Conservation (phyloP, 2,329 filamentous ascomycete genomes). For the Neospermospora avenae region DNA sequence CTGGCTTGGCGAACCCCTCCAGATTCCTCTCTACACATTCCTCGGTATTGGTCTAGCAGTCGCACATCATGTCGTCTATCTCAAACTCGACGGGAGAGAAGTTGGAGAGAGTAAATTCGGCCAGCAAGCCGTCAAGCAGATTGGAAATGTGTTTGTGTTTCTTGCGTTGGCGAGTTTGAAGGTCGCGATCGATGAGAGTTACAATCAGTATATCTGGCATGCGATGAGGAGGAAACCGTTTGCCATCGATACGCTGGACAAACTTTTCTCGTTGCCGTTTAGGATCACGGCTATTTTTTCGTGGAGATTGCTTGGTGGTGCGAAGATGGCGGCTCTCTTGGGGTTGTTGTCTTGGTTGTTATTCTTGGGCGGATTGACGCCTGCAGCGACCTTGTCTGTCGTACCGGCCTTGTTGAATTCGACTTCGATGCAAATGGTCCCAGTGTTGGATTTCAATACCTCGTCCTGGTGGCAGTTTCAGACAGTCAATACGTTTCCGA, state of each 20-base stretch:
- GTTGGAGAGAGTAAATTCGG: background rate
- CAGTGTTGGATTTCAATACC: background rate
- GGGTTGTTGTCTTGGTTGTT: background rate
- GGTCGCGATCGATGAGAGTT: slow-evolving; percentile 12
- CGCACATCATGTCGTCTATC: slow-evolving; percentile 21
- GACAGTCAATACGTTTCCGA: background rate
- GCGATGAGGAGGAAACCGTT: slow-evolving; percentile 17
- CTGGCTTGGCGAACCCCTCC: background rate
- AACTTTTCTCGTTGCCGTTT: slow-evolving; percentile 18
- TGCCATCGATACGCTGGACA: slow-evolving; percentile 18
- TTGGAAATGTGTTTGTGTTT: slow-evolving; percentile 23
- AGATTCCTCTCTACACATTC: background rate
- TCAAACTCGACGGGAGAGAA: slow-evolving; percentile 2
- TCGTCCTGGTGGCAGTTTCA: background rate
- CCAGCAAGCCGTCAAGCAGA: slow-evolving; percentile 17
- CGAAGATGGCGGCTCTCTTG: background rate
- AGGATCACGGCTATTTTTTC: background rate
- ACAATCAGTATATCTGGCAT: slow-evolving; percentile 24
- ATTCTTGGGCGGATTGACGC: background rate
- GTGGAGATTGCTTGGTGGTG: background rate
- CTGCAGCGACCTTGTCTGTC: slow-evolving; percentile 1
- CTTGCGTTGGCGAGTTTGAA: slow-evolving; percentile 14
- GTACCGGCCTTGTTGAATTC: background rate
- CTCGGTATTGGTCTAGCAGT: slow-evolving; percentile 5
- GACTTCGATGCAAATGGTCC: background rate